Evolutionary conservation across 345 rosid species (phyloP), one percentile per base, ranked within the genome.

Genomic region (Camelina hispida): DNA sequence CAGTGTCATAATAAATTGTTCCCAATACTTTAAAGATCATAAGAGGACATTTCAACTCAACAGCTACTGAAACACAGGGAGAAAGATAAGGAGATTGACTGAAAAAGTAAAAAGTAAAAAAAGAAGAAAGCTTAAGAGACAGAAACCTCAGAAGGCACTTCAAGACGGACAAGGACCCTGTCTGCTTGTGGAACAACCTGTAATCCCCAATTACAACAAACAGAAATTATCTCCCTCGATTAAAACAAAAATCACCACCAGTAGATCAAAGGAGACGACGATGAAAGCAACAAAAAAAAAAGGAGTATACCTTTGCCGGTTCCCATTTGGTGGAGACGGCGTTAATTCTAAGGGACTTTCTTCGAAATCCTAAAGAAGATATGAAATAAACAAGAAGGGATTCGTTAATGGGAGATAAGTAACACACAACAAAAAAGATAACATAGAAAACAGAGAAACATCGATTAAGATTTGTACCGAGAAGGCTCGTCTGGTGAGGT

Each of bases 141-240:
- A 28, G 79, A 66, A 66, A 92, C 97, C 93, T 90, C 92, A 5
- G 92, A 77, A 34, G 86, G 85, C 64, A 79, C 80, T 59, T 89
- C 87, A 30, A 92, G 93, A 72, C 94, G 94, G 59, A 88, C 79
- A 20, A 92, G 91, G 56, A 90, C 94, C 65, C 97, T 87, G 43
- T 92, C 96, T 74, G 94, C 90, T 84, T 92, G 97, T 9, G 97
- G 93, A 80, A 85, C 86, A 68, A 92, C 91, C 96, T 92, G 60
- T 66, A 71, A 78, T 30, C 32, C 54, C 16, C 42, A 13, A 48
- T 43, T 17, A 32, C 43, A 43, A 44, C 46, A 68, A 28, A 38
- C 12, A 61, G 0, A 40, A 20, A 6, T 42, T 2, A 37, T 38
- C 51, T 18, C 25, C 44, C 10, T 15, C 0, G 2, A 59, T 17